These are phyloP conservation scores for Neurospora tetrasperma DNA, from an alignment of 495 filamentous ascomycete species.

Conservation along the genomic window DNA sequence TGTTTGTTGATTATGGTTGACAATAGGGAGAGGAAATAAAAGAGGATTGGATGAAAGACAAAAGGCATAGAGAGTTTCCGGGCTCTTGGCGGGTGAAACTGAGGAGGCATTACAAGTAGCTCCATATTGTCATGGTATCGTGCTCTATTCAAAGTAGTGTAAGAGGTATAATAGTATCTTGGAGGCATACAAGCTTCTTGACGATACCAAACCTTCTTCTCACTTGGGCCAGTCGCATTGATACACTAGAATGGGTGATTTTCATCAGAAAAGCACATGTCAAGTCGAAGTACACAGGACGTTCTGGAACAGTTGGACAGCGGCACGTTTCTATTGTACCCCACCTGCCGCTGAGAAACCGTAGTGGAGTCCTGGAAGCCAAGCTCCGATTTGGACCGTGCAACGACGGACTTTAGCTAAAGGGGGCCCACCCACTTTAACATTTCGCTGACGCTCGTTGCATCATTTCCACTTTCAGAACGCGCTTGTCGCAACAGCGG, in stretches of 20 bases:
- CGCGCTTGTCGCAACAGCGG: not conserved
- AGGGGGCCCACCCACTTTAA: not conserved
- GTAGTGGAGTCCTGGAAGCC: not conserved
- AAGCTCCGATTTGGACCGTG: not conserved
- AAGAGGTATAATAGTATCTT: not conserved
- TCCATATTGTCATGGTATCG: not conserved
- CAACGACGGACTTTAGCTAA: not conserved
- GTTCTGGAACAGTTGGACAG: not conserved
- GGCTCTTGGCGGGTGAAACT: not conserved
- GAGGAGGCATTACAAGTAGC: not conserved
- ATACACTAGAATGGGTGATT: not conserved
- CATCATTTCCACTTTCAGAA: slow-evolving; percentile 1
- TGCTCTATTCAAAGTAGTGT: not conserved
- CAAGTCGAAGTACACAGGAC: not conserved
- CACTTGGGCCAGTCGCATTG: not conserved
- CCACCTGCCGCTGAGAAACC: not conserved
- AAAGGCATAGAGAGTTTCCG: not conserved
- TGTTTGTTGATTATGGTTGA: not conserved
- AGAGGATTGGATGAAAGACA: not conserved
- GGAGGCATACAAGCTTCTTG: not conserved
- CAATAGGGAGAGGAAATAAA: not conserved
- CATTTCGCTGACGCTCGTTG: not conserved
- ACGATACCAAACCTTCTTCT: not conserved
- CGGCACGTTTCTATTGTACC: not conserved
- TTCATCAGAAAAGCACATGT: not conserved